These are phyloP conservation scores for Syzygium aromaticum DNA, from an alignment of 345 rosid species.

Conservation along the genomic window DNA sequence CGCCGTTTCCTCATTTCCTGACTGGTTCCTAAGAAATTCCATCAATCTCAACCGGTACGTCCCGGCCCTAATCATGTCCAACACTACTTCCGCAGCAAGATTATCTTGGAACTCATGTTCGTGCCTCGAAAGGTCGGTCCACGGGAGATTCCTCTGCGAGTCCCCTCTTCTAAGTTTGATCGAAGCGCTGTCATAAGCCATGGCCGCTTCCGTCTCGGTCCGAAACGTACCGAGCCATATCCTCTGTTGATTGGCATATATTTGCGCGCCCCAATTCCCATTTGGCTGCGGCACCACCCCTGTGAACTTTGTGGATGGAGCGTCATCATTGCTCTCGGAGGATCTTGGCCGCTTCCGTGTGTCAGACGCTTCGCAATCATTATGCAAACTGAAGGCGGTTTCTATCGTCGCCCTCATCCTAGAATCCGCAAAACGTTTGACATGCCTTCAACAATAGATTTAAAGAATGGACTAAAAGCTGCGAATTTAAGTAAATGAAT, in stretches of 20 bases:
- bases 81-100: constrained; percentile 25
- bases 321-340: background rate
- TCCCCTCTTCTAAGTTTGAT: constrained; percentile 41
- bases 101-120: constrained; percentile 36
- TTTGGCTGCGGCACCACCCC: constrained; percentile 53
- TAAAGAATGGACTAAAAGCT: background rate
- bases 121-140: constrained; percentile 7
- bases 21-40: constrained; percentile 16
- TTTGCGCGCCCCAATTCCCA: constrained; percentile 68
- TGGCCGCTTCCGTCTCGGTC: constrained; percentile 48
- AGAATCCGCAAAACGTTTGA: background rate
- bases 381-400: background rate
- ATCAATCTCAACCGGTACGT: constrained; percentile 45
- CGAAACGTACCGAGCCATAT: constrained; percentile 67
- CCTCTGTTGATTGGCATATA: constrained; percentile 39
- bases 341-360: background rate
- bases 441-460: background rate
- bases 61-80: constrained; percentile 55
- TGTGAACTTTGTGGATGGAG: constrained; percentile 11
- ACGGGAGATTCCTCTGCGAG: constrained; percentile 29
- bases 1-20: background rate
- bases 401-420: background rate
- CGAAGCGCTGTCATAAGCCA: constrained; percentile 63
- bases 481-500: background rate
- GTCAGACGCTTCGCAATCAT: background rate